Evolutionary conservation across 2,329 filamentous ascomycete genomes (phyloP).

Genomic region (Myriosclerotinia scirpicola): DNA sequence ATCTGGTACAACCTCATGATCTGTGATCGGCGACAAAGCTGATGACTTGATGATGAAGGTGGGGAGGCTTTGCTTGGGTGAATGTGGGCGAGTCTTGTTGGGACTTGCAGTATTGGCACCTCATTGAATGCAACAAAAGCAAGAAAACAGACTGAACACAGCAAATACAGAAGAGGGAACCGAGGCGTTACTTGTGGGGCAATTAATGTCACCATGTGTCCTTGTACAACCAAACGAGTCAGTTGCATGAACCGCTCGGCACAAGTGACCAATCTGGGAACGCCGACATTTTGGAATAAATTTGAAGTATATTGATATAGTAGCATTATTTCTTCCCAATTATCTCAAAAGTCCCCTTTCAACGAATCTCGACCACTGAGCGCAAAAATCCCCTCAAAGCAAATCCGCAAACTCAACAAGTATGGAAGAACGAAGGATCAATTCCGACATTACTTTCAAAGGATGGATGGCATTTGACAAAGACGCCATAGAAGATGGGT

Average conservation of each 20-base stretch:
- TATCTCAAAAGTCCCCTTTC: not conserved
- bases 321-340: not conserved
- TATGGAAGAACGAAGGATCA: conserved; percentile 4
- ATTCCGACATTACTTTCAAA: conserved; percentile 19
- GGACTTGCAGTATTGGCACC: not conserved
- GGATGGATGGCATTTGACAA: conserved; percentile 40
- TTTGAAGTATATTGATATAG: not conserved
- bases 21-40: conserved; percentile 7
- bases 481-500: conserved; percentile 33
- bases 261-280: conserved; percentile 7
- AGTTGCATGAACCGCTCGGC: not conserved
- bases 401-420: not conserved
- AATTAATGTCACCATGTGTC: not conserved
- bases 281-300: not conserved
- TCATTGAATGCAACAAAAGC: not conserved
- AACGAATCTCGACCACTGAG: not conserved
- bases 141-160: not conserved
- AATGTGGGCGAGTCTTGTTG: conserved; percentile 2
- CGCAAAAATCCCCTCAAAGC: not conserved
- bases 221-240: not conserved
- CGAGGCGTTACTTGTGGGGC: not conserved
- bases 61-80: not conserved
- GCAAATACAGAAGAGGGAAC: conserved; percentile 3
- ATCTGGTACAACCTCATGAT: not conserved
- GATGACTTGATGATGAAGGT: conserved; percentile 12